Conservation (phyloP, 495 filamentous ascomycete species). For the Cenococcum geophilum region DNA sequence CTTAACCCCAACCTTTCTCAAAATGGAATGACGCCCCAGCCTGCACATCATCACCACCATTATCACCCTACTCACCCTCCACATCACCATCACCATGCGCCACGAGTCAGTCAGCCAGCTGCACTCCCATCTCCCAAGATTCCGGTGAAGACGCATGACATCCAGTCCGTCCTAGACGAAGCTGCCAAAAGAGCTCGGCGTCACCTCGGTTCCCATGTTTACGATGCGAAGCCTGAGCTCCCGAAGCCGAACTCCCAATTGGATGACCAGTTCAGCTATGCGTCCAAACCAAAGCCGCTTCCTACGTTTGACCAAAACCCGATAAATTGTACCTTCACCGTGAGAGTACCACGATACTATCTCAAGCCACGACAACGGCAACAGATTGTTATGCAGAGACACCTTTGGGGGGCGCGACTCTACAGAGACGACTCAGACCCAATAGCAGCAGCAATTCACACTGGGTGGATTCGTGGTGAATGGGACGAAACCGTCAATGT, state of each 20-base stretch:
- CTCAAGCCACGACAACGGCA: constrained; percentile 61
- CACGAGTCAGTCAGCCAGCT: constrained; percentile 31
- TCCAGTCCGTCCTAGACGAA: constrained; percentile 59
- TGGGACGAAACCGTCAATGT: constrained; percentile 70
- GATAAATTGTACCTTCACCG: constrained; percentile 76
- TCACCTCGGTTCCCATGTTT: constrained; percentile 73
- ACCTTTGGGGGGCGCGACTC: constrained; percentile 86
- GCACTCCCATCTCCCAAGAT: constrained; percentile 53
- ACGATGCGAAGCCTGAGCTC: constrained; percentile 46
- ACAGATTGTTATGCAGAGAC: constrained; percentile 70
- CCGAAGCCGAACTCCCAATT: constrained; percentile 43
- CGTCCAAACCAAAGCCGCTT: constrained; percentile 64
- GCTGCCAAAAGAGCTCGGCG: constrained; percentile 63
- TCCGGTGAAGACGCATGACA: constrained; percentile 49
- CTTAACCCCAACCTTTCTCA: constrained; percentile 12
- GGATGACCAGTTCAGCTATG: constrained; percentile 58
- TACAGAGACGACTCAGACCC: constrained; percentile 96
- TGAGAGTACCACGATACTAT: constrained; percentile 77
- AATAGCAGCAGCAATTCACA: constrained; percentile 87
- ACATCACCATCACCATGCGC: constrained; percentile 43
- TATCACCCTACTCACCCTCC: constrained; percentile 39
- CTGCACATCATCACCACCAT: constrained; percentile 33
- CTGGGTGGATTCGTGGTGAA: constrained; percentile 83
- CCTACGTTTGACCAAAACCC: constrained; percentile 75
- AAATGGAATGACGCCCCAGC: constrained; percentile 17